A percentile compares a stretch with the other conserved stretches of the same genome.
Evolutionary conservation across 768 basidiomycete genomes (phyloP).

Genomic region (Amanita pseudoporphyria): DNA sequence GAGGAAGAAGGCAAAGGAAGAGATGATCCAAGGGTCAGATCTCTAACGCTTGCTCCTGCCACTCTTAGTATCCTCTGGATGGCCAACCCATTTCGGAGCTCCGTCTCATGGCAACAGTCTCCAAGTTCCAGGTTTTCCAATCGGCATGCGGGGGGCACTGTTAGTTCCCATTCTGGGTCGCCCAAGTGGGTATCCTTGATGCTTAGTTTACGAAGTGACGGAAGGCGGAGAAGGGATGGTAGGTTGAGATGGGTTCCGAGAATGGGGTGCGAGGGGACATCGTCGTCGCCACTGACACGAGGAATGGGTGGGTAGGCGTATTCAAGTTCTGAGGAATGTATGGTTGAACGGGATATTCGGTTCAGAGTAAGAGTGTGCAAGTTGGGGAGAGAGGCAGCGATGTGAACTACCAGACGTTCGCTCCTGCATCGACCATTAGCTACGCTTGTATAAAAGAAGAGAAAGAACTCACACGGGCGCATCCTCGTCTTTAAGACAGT

Average conservation of each 20-base stretch:
- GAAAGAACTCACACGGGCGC: conserved; percentile 33
- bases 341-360: conserved; percentile 52
- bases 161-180: conserved; percentile 45
- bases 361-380: conserved; percentile 50
- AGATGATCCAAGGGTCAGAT: conserved; percentile 44
- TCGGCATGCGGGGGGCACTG: conserved; percentile 30
- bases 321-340: conserved; percentile 54
- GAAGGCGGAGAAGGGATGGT: conserved; percentile 56
- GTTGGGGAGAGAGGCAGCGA: conserved; percentile 49
- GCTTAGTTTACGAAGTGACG: conserved; percentile 48
- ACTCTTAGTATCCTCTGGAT: conserved; percentile 53
- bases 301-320: conserved; percentile 44
- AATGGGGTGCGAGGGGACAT: conserved; percentile 45
- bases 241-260: conserved; percentile 51
- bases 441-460: conserved; percentile 9
- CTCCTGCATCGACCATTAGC: conserved; percentile 29
- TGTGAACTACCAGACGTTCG: conserved; percentile 60
- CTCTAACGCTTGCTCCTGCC: conserved; percentile 43
- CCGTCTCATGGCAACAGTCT: conserved; percentile 43
- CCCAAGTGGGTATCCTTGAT: conserved; percentile 69
- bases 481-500: conserved; percentile 30
- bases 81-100: conserved; percentile 42
- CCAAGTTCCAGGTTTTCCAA: conserved; percentile 51
- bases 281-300: conserved; percentile 48
- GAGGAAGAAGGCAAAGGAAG: conserved; percentile 25